Base-by-base conservation (phyloP, 305 asterid genomes). In the Plantago lanceolata region DNA sequence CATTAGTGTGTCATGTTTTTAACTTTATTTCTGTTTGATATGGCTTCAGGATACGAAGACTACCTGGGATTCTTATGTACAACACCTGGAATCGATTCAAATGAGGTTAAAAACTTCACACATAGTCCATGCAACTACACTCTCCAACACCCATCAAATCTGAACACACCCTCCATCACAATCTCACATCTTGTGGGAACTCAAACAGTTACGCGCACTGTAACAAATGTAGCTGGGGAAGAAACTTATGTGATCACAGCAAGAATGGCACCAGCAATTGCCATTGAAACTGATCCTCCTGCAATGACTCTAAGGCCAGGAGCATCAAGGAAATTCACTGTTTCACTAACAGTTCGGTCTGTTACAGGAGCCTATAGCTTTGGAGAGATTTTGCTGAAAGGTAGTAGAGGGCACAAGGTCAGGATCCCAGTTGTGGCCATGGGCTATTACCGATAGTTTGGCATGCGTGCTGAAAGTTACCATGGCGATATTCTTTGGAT, bases 41-140 rank as follows among this genome's bases (percentile, higher is more conserved):
- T 65, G 47, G 40, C 58, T 70, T 51, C 60, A 92, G 99, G 96
- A 57, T 94, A 84, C 44, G 81, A 81, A 62, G 99, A 94, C 77
- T 94, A 90, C 84, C 19, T 90, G 79, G 93, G 99, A 45, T 94
- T 94, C 92, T 68, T 94, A 71, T 94, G 99, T 85, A 85, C 99
- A 2, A 71, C 85, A 7, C 99, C 97, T 1, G 97, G 97, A 43
- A 78, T 88, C 64, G 83, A 86, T 61, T 65, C 82, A 19, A 81
- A 78, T 1, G 97, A 90, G 75, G 78, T 94, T 33, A 72, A 31
- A 65, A 94, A 88, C 35, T 84, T 76, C 89, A 88, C 88, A 1
- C 71, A 88, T 44, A 70, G 81, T 40, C 95, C 96, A 40, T 94
- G 99, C 87, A 94, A 88, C 64, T 94, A 94, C 79, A 90, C 96